Evolutionary conservation across 129 eudicot species (phyloP).

Genomic region (Arctium minus): DNA sequence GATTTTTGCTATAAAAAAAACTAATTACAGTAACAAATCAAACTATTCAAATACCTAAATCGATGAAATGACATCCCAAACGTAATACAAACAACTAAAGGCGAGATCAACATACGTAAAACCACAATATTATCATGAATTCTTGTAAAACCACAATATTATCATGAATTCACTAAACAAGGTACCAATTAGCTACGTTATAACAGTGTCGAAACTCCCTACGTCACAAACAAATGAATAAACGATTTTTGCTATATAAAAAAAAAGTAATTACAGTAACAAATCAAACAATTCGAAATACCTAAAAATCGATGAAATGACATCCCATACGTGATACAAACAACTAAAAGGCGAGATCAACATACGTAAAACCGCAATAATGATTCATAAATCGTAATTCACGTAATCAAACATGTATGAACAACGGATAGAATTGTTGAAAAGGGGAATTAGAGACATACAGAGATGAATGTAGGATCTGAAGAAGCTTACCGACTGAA

Average conservation of each 20-base stretch:
- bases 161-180: neutral
- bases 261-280: neutral
- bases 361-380: neutral
- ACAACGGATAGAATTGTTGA: neutral
- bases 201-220: neutral
- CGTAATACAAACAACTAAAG: neutral
- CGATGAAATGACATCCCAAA: neutral
- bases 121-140: too few species aligned
- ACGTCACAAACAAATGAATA: neutral
- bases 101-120: too few species aligned
- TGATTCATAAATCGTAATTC: neutral
- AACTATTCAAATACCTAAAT: neutral
- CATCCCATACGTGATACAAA: neutral
- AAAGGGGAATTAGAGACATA: neutral
- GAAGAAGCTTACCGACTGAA: slow-evolving; percentile 22
- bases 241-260: too few species aligned
- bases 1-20: neutral
- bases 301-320: neutral
- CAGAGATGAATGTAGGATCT: slow-evolving; percentile 11
- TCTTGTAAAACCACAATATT: neutral
- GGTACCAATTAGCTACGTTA: neutral
- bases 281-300: neutral
- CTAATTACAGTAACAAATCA: neutral
- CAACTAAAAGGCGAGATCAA: neutral
- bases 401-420: neutral